Base-by-base conservation (phyloP, 768 basidiomycete genomes). In the Butyriboletus loyo region DNA sequence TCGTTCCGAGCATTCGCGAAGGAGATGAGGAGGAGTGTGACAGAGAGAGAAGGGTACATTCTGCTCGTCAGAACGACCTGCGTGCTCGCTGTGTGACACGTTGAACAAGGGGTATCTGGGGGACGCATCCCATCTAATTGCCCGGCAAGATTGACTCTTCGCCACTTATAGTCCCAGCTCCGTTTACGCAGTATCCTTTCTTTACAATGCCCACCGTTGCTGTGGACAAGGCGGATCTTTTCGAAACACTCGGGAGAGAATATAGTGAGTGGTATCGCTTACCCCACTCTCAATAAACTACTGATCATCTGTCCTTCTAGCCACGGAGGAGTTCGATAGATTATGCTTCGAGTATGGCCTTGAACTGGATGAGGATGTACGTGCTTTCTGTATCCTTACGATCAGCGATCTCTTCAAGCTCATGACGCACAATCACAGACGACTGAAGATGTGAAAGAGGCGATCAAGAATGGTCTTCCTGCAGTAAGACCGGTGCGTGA, bases 291-390 rank as follows among this genome's bases (percentile, higher is more conserved):
- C 57, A 59, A 9, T 35, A 9, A 34, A 15, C 30, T n/a, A 38
- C 50, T 52, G 47, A 62, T 53, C 51, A 41, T 46, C 50, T 50
- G 55, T 43, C 47, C 46, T 50, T 64, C 64, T 49, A 98, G 96
- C 93, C 45, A 85, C 90, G 38, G 87, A 96, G 56, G 94, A 95
- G 57, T 98, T 98, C 62, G 97, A 98, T 74, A 83, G 84, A 66
- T 81, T 98, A 47, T 90, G 92, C 62, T 99, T 99, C 75, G 92
- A 98, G 60, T 99, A 95, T 72, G 97, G 97, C 50, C 76, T 99
- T 42, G 97, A 99, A 74, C 77, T 98, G 31, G 97, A 99, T 66
- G 97, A 97, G 73, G 97, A 99, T 74, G 96, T 98, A 66, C 60
- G 88, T 77, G 15, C 30, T 9, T 36, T 46, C 37, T 6, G 6